Evolutionary conservation across 495 filamentous ascomycete genomes (phyloP).

Genomic region (Penicillium ucsense): DNA sequence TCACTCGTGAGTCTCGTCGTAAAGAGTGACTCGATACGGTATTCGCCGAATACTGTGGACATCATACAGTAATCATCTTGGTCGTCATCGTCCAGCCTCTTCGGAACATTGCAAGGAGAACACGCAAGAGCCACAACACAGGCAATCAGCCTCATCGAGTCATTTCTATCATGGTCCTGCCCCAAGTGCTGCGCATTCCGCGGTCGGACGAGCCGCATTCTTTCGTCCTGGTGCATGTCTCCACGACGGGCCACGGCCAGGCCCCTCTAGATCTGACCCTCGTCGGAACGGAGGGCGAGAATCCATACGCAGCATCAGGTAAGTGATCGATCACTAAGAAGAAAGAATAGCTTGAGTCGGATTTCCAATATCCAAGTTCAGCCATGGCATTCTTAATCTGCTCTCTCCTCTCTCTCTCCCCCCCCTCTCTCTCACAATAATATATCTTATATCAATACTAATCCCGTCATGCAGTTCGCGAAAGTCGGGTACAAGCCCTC

Average conservation of each 20-base stretch:
- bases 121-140: background rate
- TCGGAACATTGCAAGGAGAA: no score
- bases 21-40: no score
- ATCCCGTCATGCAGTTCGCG: slow-evolving; percentile 33
- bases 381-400: no score
- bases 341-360: no score
- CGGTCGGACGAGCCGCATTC: slow-evolving; percentile 42
- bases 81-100: no score
- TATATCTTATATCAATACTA: background rate
- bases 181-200: slow-evolving; percentile 43
- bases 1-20: no score
- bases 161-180: slow-evolving; percentile 1
- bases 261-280: slow-evolving; percentile 50
- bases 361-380: no score
- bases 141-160: background rate
- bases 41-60: no score
- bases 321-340: slow-evolving; percentile 6
- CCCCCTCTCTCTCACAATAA: no score
- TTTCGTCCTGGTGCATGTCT: slow-evolving; percentile 51
- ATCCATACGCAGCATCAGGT: slow-evolving; percentile 50
- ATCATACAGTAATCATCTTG: no score
- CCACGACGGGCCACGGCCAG: slow-evolving; percentile 33
- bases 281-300: slow-evolving; percentile 57
- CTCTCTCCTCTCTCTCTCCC: no score
- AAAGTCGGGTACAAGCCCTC: slow-evolving; percentile 32